phyloP scores from a whole-genome alignment of 2,329 filamentous ascomycete genomes.

The Didymella pinodella region DNA sequence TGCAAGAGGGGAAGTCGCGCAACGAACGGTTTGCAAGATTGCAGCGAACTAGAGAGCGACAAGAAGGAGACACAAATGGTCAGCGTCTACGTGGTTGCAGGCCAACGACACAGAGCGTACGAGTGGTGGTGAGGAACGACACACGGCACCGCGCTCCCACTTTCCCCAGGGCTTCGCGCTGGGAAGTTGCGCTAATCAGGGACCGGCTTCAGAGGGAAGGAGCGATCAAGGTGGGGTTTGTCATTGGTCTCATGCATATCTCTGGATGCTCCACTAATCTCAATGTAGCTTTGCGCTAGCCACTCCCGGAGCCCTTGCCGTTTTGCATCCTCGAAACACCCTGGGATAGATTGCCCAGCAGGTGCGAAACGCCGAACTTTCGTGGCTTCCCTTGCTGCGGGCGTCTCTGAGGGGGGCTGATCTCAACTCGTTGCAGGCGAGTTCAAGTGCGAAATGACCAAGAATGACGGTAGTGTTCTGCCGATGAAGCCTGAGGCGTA shows the following conservation, averaged over 20 bases:
- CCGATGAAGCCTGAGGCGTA: slow-evolving; percentile 11
- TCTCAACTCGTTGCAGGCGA: not conserved
- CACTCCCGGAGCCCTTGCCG: slow-evolving; percentile 29
- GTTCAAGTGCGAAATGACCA: not conserved
- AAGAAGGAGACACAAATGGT: slow-evolving; percentile 30
- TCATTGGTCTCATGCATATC: slow-evolving; percentile 26
- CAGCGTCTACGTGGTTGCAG: slow-evolving; percentile 40
- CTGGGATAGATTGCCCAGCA: slow-evolving; percentile 18
- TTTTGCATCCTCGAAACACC: slow-evolving; percentile 12
- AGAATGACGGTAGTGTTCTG: not conserved
- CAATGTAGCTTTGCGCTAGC: slow-evolving; percentile 34
- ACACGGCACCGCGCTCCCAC: slow-evolving; percentile 9
- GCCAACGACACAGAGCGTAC: slow-evolving; percentile 24
- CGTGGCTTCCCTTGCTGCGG: slow-evolving; percentile 9
- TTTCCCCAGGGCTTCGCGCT: slow-evolving; percentile 16
- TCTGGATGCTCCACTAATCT: slow-evolving; percentile 32
- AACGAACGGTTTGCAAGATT: slow-evolving; percentile 7
- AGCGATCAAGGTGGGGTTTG: slow-evolving; percentile 2
- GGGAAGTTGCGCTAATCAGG: slow-evolving; percentile 11
- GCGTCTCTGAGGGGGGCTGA: slow-evolving; percentile 3
- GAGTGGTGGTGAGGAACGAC: slow-evolving; percentile 34
- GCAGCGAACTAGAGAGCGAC: slow-evolving; percentile 30
- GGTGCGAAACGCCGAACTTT: slow-evolving; percentile 8
- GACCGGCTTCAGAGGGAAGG: slow-evolving; percentile 8
- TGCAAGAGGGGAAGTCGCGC: slow-evolving; percentile 25